These are phyloP conservation scores for Emergomyces pasteurianus DNA, from an alignment of 2,329 filamentous ascomycete species.

Conservation along the genomic window DNA sequence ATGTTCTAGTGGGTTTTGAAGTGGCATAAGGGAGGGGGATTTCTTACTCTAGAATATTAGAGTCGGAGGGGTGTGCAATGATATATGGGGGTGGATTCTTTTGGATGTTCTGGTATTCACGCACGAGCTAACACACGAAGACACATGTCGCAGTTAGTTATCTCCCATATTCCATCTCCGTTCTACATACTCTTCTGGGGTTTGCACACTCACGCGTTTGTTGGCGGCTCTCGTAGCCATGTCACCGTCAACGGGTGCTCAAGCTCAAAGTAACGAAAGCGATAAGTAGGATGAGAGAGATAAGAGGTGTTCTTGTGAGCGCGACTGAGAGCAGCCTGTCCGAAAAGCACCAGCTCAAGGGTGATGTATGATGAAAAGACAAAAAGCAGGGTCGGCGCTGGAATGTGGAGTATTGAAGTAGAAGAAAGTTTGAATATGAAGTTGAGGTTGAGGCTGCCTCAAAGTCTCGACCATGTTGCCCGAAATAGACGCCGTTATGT, in stretches of 20 bases:
- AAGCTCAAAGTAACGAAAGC: background rate
- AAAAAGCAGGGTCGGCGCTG: background rate
- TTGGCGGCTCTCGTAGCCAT: constrained; percentile 65
- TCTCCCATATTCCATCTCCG: background rate
- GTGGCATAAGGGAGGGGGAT: background rate
- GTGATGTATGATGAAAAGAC: no score
- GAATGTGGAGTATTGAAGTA: background rate
- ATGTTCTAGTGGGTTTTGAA: background rate
- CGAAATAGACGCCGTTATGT: background rate
- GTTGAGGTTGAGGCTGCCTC: background rate
- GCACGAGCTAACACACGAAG: constrained; percentile 37
- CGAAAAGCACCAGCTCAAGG: background rate
- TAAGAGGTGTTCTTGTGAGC: background rate
- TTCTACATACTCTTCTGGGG: constrained; percentile 1
- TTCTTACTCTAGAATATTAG: constrained; percentile 78
- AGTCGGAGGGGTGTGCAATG: constrained; percentile 74
- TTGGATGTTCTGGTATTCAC: constrained; percentile 53
- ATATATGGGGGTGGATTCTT: constrained; percentile 82
- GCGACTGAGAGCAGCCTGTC: background rate
- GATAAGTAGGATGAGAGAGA: background rate
- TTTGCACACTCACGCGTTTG: constrained; percentile 48
- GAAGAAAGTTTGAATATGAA: no score
- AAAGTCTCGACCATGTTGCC: background rate
- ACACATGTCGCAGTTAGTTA: constrained; percentile 1
- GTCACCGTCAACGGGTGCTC: constrained; percentile 7